Conservation (phyloP, 2,329 filamentous ascomycete genomes). For the Hypoxylon sp. region DNA sequence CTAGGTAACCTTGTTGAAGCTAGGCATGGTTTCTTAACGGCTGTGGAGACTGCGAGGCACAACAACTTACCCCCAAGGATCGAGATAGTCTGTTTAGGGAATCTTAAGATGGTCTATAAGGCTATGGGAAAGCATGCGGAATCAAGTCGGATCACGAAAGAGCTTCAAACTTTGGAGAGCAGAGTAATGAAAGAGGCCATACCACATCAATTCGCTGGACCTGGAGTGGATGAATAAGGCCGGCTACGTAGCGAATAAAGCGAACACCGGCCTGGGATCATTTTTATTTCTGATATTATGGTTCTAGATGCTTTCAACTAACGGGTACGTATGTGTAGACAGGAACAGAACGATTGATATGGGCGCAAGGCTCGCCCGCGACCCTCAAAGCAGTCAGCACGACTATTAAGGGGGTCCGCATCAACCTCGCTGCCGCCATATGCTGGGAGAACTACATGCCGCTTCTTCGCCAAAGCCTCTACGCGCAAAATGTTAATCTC, state of each 20-base stretch:
- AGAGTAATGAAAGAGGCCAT: constrained; percentile 2
- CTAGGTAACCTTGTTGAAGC: constrained; percentile 18
- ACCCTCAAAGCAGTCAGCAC: constrained; percentile 86
- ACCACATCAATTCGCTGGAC: neutral
- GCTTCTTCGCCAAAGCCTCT: constrained; percentile 84
- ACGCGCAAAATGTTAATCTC: constrained; percentile 90
- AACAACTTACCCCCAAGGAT: constrained; percentile 8
- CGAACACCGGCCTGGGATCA: neutral
- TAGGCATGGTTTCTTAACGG: constrained; percentile 14
- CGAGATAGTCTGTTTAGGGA: constrained; percentile 13
- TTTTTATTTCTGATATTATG: neutral
- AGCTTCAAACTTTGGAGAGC: constrained; percentile 2
- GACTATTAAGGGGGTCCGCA: constrained; percentile 80
- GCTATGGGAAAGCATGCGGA: constrained; percentile 1
- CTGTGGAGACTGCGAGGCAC: constrained; percentile 6
- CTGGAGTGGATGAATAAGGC: neutral
- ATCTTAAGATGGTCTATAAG: constrained; percentile 13
- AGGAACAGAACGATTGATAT: constrained; percentile 84
- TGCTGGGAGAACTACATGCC: constrained; percentile 99
- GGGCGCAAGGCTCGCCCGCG: constrained; percentile 86
- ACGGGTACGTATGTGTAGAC: constrained; percentile 65
- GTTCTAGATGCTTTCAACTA: constrained; percentile 7
- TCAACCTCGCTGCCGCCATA: constrained; percentile 89
- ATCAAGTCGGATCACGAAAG: neutral
- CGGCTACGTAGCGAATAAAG: neutral